Evolutionary conservation across 108 stramenopile species (phyloP).

Genomic region (Nannochloropsis granulata): DNA sequence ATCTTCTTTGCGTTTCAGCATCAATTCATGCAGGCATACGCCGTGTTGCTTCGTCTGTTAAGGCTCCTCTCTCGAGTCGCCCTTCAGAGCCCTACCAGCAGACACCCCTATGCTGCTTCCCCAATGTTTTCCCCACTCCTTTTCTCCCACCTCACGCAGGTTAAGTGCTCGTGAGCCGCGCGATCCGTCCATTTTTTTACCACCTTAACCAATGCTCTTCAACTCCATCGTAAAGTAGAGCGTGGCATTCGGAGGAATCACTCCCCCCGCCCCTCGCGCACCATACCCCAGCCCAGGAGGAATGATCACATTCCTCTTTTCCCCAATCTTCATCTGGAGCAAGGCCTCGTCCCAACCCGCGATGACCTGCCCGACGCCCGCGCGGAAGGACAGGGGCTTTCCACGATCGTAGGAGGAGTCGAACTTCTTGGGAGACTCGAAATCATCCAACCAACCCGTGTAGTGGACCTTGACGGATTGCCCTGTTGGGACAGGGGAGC

Average conservation of each 20-base stretch:
- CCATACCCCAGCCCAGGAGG: conserved; percentile 45
- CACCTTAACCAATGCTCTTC: not conserved
- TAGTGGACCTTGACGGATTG: conserved; percentile 8
- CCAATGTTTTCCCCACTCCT: too few relatives aligned
- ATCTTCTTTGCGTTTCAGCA: too few relatives aligned
- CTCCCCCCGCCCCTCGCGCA: conserved; percentile 30
- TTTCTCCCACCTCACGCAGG: too few relatives aligned
- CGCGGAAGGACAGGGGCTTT: conserved; percentile 17
- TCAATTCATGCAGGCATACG: too few relatives aligned
- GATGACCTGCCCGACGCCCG: conserved; percentile 29
- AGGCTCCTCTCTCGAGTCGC: too few relatives aligned
- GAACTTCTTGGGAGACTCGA: conserved; percentile 19
- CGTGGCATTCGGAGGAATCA: conserved; percentile 37
- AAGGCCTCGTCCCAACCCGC: conserved; percentile 28
- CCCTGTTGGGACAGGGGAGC: not conserved
- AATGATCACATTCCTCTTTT: conserved; percentile 35
- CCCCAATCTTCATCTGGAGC: conserved; percentile 37
- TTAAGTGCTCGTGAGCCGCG: too few relatives aligned
- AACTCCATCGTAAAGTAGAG: conserved; percentile 42
- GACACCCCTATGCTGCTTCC: too few relatives aligned
- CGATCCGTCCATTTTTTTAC: too few relatives aligned
- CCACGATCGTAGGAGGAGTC: conserved; percentile 29
- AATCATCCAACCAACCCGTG: conserved; percentile 31
- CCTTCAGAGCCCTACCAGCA: too few relatives aligned
- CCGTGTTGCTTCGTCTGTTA: too few relatives aligned